Percentiles rank a stretch among this genome's conserved stretches.
These are phyloP conservation scores for Pestalotiopsis sp. DNA, from an alignment of 2,329 filamentous ascomycete genomes.

Conservation along the genomic window DNA sequence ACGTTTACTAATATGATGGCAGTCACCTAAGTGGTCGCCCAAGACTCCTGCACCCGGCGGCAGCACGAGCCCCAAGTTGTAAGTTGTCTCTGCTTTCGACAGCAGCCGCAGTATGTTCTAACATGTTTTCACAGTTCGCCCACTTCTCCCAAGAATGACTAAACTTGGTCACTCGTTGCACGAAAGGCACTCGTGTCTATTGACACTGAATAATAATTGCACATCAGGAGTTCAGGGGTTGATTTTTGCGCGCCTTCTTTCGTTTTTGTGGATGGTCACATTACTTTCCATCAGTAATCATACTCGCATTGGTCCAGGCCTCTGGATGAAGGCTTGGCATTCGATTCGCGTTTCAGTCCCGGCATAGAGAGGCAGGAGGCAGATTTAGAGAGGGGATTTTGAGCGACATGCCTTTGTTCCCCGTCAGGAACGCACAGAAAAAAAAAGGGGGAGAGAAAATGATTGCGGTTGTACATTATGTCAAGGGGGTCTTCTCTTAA, in stretches of 20 bases:
- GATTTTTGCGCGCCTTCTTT: background rate
- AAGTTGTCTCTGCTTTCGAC: conserved; percentile 39
- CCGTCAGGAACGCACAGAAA: background rate
- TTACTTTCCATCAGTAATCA: background rate
- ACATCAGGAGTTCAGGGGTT: conserved; percentile 16
- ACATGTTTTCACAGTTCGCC: conserved; percentile 31
- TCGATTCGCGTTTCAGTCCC: background rate
- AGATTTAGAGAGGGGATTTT: conserved; percentile 4
- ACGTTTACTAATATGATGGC: conserved; percentile 29
- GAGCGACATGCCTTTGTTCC: background rate
- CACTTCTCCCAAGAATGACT: conserved; percentile 32
- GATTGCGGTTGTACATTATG: conserved; percentile 10
- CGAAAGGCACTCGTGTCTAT: background rate
- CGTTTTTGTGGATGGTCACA: background rate
- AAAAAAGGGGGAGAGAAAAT: conserved; percentile 3
- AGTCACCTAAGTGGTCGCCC: conserved; percentile 51
- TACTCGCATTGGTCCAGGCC: background rate
- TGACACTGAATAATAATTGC: conserved; percentile 17
- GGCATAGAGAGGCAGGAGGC: conserved; percentile 2
- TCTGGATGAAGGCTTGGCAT: background rate
- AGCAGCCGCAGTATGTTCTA: background rate
- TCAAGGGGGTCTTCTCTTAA: background rate
- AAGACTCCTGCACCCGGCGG: conserved; percentile 44
- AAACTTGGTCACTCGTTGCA: background rate
- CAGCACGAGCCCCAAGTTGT: conserved; percentile 45